Base-by-base conservation (phyloP, 2,329 filamentous ascomycete species). In the Didymella lethalis region DNA sequence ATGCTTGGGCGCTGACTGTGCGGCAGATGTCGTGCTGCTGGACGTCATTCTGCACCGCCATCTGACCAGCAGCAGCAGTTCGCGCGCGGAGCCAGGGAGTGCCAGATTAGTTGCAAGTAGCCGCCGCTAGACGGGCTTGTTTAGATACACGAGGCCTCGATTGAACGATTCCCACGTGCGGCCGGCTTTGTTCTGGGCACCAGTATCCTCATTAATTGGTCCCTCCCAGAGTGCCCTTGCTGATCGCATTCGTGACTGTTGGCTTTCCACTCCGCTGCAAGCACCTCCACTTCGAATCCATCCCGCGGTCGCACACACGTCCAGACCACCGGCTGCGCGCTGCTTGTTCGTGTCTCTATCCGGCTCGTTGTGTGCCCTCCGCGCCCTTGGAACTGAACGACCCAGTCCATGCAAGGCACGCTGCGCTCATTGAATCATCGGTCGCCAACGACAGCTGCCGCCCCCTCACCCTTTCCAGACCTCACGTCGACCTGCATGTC, bases 101-200 rank as follows among this genome's bases (percentile, higher is more conserved):
- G 54, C 65, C 69, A 70, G 70, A 72, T 69, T 65, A 68, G 67
- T 71, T 69, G 72, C 73, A 65, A 65, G 67, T 73, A 73, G 71
- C 73, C 73, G 73, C 70, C 72, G 72, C 73, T 75, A 74, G 63
- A 63, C 51, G 52, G 58, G 66, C 59, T 63, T 68, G 69, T 63
- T 65, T 55, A 73, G 73, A 76, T 75, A 72, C 71, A 75, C 73
- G 74, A 75, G 68, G 69, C 64, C 72, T 71, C 73, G 70, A 74
- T 74, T 74, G 67, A 72, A 72, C 72, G 70, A 75, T 75, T 74
- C 68, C 73, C 74, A 76, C 74, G 73, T 77, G 73, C 66, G 63
- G 50, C 46, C 65, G 69, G 57, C 67, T 67, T 62, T 60, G 61
- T 63, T 55, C 67, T 69, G 64, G 66, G 70, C 68, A 54, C 53